A percentile compares a stretch with the other conserved stretches of the same genome.
phyloP scores from a whole-genome alignment of 192 early-diverging fungal genomes.

The Mortierella hygrophila region DNA sequence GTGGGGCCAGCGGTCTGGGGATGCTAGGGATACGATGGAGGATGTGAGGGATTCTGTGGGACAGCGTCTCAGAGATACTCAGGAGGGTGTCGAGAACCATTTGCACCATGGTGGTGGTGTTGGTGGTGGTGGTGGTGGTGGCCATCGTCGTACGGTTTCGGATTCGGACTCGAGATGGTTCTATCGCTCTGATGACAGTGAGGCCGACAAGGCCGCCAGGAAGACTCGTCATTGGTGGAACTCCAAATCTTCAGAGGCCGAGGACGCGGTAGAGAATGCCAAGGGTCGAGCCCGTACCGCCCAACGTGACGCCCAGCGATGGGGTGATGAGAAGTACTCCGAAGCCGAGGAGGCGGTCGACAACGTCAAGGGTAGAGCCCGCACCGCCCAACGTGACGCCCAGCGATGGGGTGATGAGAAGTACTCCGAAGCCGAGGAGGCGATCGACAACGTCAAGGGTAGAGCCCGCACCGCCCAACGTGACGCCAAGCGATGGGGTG shows the following conservation, averaged over 20 bases:
- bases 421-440: not conserved
- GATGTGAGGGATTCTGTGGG: not conserved
- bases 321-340: conserved; percentile 15
- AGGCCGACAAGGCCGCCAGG: not conserved
- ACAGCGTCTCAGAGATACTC: not conserved
- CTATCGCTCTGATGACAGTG: not conserved
- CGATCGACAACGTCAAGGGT: not conserved
- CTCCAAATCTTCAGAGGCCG: not conserved
- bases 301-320: not conserved
- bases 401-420: not conserved
- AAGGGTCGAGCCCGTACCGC: not conserved
- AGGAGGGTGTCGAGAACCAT: not conserved
- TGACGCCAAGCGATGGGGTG: conserved; percentile 12
- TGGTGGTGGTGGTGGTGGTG: not conserved
- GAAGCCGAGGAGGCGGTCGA: not conserved
- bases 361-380: conserved; percentile 1
- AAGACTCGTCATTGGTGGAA: conserved; percentile 13
- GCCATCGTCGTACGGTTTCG: not conserved
- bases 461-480: not conserved
- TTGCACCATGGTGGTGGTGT: not conserved
- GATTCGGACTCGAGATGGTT: not conserved
- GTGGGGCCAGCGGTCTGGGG: not conserved
- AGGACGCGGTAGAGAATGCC: not conserved
- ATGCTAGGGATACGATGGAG: not conserved
- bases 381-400: not conserved